Evolutionary conservation across 78 protist species (phyloP), one percentile per base, ranked within the genome.

Genomic region (Cavenderia fasciculata): DNA sequence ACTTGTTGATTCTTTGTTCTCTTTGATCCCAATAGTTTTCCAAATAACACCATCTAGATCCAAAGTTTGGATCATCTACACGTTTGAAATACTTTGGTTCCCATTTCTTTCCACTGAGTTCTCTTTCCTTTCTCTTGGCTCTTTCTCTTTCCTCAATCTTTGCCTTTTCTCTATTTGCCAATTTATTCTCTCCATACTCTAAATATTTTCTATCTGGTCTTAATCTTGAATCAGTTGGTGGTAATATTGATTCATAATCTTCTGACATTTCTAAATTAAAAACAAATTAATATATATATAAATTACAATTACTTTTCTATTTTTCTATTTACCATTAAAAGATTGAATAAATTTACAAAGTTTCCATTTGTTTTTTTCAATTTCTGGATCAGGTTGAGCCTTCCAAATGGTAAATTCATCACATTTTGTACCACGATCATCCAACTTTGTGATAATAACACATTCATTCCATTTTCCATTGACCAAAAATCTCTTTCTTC

Each of bases 141-240:
- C 93, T 59, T 59, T 87, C 78, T 14, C 36, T 76, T 16, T 87
- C 93, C 49, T 87, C 93, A 51, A 87, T 72, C 41, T n/a, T 74
- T 70, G 62, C 68, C 85, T 87, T 87, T 62, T 87, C 86, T 38
- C 51, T 70, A 23, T 77, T 77, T 36, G 93, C 93, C 18, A 63
- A 7, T 29, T 75, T 74, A 33, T 68, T 87, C 16, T 87, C 93
- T 46, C 43, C 76, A 10, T 2, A 51, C 16, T 87, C 84, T 12
- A 87, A 38, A 8, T 40, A 66, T 19, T 71, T 44, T 71, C 87
- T 65, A 71, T 92, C 95, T 8, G 85, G 5, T 44, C 95, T 59
- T 31, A 82, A 31, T 49, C 95, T 74, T 46, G 95, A 63, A 43
- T 92, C 95, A 0, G 92, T 62, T 31, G 92, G 59, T 19, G 95